These are phyloP conservation scores for Moelleriella libera DNA, from an alignment of 2,329 filamentous ascomycete genomes.

Conservation along the genomic window DNA sequence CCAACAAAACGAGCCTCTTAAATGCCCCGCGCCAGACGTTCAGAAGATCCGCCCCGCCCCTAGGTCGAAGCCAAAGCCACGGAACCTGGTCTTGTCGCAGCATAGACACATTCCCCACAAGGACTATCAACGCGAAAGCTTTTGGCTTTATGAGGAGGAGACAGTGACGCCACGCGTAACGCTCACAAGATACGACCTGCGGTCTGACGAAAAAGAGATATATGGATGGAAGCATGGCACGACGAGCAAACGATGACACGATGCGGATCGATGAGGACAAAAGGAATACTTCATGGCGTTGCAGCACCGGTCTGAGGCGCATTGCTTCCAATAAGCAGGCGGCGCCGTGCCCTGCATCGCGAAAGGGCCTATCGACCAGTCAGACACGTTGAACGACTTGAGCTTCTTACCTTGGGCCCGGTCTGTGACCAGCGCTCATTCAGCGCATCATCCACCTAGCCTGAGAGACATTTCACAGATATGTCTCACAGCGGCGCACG, in stretches of 20 bases:
- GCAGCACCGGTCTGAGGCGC: no score
- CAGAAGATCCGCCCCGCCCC: background rate
- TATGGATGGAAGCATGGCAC: constrained; percentile 1
- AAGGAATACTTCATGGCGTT: no score
- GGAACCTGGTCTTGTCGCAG: background rate
- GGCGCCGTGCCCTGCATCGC: no score
- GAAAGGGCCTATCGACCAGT: no score
- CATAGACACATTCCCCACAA: background rate
- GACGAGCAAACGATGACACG: background rate
- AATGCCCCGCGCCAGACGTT: background rate
- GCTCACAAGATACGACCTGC: constrained; percentile 4
- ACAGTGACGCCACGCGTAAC: constrained; percentile 1
- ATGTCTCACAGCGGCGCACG: no score
- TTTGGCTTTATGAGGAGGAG: constrained; percentile 2
- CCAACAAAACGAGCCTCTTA: background rate
- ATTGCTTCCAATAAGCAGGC: no score
- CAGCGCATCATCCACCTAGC: no score
- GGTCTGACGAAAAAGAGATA: constrained; percentile 2
- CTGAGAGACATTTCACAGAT: no score
- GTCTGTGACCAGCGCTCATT: no score
- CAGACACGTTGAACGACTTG: no score
- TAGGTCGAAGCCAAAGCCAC: background rate
- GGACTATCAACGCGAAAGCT: constrained; percentile 1
- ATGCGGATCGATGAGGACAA: background rate
- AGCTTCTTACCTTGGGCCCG: no score